Base-by-base conservation (phyloP, 805 yeast species). In the Maudiozyma saulgeensis region DNA sequence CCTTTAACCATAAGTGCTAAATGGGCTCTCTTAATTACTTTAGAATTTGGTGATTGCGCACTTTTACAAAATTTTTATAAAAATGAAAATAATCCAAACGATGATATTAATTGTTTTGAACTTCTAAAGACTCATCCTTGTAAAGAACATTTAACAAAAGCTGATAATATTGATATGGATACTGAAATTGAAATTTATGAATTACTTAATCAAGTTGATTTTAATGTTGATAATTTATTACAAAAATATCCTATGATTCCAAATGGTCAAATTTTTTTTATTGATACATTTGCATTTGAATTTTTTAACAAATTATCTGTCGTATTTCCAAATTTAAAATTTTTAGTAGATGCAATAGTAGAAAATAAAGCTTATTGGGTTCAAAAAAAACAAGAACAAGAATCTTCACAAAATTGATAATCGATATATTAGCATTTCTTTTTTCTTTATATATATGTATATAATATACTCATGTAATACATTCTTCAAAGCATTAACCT, bases 21-120 rank as follows among this genome's bases (percentile, higher is more conserved):
- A 68, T 90, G 97, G 97, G 96, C 96, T 4, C 69, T 78, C 53
- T 79, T 82, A n/a, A 73, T 90, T 41, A 76, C 84, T 1, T 70
- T 85, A 53, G 97, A 90, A 66, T 87, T 89, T 57, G 75, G 73
- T 43, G 90, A 86, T 61, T 79, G 87, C 51, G 69, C 74, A 5
- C 64, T 61, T 35, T 69, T 89, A 34, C 83, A 82, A 50, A 26
- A 49, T 21, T 49, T 47, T 40, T 37, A 37, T 11, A 18, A 47
- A 21, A 26, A 34, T 11, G 40, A 46, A 2, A 21, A 11, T 18
- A 37, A 18, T 19, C 13, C 18, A 13, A 43, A 46, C 9, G 15
- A 42, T 25, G 45, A 39, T 26, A 15, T 16, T 3, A 40, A 42
- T 19, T 28, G 46, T 21, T 28, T 26, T 23, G 50, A 49, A 12